Evolutionary conservation across 2,329 filamentous ascomycete species (phyloP).

Genomic region (Arthrobotrys megalospora): DNA sequence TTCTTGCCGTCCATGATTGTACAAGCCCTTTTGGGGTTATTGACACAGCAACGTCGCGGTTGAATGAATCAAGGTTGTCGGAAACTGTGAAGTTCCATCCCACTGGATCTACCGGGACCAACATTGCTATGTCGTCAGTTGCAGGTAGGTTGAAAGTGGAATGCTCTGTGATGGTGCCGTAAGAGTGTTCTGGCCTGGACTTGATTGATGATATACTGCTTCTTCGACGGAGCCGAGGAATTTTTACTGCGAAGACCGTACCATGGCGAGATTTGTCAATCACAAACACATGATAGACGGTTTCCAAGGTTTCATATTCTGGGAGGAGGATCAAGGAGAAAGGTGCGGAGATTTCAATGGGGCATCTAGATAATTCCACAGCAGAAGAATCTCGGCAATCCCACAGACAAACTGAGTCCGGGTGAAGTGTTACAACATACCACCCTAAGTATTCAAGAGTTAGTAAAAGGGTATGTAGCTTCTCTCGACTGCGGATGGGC

Average conservation of each 20-base stretch:
- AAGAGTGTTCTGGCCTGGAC: constrained; percentile 40
- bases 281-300: constrained; percentile 52
- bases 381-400: constrained; percentile 78
- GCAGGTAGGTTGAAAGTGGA: constrained; percentile 68
- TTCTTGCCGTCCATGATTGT: constrained; percentile 86
- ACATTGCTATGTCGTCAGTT: constrained; percentile 59
- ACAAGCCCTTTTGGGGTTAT: constrained; percentile 82
- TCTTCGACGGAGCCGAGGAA: constrained; percentile 54
- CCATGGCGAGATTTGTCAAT: constrained; percentile 51
- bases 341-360: constrained; percentile 77
- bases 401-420: constrained; percentile 81
- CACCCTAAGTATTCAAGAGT: constrained; percentile 60
- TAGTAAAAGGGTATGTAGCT: not conserved
- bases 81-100: constrained; percentile 80
- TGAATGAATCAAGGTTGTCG: constrained; percentile 87
- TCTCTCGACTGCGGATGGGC: constrained; percentile 65
- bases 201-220: constrained; percentile 54
- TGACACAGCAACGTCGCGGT: constrained; percentile 86
- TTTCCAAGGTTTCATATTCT: constrained; percentile 72
- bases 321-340: constrained; percentile 85
- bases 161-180: constrained; percentile 67
- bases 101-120: constrained; percentile 88
- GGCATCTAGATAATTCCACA: constrained; percentile 73
- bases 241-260: constrained; percentile 50
- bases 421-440: constrained; percentile 80